Conservation (phyloP, 1,284 basidiomycete genomes). For the Rugiboletus extremiorientalis region DNA sequence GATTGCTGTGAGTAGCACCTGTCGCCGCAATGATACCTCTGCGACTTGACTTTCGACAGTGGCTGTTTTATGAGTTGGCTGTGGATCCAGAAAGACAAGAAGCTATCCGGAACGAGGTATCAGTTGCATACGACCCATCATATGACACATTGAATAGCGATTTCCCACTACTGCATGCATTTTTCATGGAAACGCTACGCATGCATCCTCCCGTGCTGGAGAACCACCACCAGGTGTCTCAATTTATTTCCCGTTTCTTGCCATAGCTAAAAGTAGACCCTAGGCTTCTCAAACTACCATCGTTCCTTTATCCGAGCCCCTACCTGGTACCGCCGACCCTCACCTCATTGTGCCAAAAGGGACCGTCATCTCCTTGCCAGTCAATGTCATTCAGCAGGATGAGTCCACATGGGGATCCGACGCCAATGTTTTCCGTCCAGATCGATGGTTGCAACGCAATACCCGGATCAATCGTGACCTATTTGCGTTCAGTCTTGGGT, state of each 20-base stretch:
- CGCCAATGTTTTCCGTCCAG: conserved; percentile 53
- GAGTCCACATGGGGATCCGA: conserved; percentile 56
- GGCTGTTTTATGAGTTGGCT: conserved; percentile 58
- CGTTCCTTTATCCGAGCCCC: conserved; percentile 50
- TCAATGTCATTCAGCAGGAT: conserved; percentile 58
- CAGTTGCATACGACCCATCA: conserved; percentile 41
- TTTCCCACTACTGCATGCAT: conserved; percentile 53
- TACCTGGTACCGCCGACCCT: conserved; percentile 42
- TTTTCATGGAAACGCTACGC: conserved; percentile 56
- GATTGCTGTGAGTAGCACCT: conserved; percentile 42
- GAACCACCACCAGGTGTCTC: conserved; percentile 55
- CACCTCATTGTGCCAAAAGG: conserved; percentile 53
- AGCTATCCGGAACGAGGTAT: conserved; percentile 51
- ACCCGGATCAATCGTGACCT: conserved; percentile 41
- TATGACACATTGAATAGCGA: conserved; percentile 50
- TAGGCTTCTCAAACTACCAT: conserved; percentile 48
- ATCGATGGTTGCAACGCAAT: conserved; percentile 52
- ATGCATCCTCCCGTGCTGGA: conserved; percentile 58
- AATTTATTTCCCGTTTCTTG: background rate
- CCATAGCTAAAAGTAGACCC: background rate
- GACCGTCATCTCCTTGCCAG: conserved; percentile 51
- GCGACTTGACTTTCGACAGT: conserved; percentile 37
- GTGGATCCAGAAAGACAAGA: conserved; percentile 45
- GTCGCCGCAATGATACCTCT: background rate
- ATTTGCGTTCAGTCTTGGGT: conserved; percentile 59